Conservation (phyloP, 108 stramenopile species). For the Nannochloropsis gaditana region DNA sequence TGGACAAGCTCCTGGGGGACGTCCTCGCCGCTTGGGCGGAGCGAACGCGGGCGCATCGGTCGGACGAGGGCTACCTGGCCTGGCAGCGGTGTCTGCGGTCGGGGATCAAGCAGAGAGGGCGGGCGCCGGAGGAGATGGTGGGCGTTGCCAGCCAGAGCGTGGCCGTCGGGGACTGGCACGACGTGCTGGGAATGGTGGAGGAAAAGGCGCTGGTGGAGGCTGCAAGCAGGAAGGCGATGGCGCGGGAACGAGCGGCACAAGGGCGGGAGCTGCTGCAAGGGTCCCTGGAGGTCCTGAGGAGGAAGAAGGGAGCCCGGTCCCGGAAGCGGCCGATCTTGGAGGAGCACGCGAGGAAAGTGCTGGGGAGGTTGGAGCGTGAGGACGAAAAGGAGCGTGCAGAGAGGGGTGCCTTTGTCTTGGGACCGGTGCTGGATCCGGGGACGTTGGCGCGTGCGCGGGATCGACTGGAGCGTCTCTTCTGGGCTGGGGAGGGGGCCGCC, state of each 20-base stretch:
- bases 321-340: neutral
- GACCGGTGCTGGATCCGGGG: neutral
- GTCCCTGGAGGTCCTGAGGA: neutral
- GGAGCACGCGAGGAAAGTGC: neutral
- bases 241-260: neutral
- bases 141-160: neutral
- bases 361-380: neutral
- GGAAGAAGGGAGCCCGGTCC: neutral
- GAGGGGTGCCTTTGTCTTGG: neutral
- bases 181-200: slow-evolving; percentile 5
- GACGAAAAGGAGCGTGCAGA: neutral
- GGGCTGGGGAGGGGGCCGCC: neutral
- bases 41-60: slow-evolving; percentile 6
- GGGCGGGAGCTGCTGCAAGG: neutral
- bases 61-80: neutral
- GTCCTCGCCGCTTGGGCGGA: neutral
- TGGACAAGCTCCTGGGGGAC: neutral
- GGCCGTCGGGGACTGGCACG: neutral
- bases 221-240: neutral
- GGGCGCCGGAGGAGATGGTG: neutral
- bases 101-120: neutral
- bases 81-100: slow-evolving; percentile 13
- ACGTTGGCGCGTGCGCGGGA: neutral
- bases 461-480: neutral
- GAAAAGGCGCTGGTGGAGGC: neutral